phyloP scores from a whole-genome alignment of 2,329 filamentous ascomycete species.

The Stenocarpella maydis region DNA sequence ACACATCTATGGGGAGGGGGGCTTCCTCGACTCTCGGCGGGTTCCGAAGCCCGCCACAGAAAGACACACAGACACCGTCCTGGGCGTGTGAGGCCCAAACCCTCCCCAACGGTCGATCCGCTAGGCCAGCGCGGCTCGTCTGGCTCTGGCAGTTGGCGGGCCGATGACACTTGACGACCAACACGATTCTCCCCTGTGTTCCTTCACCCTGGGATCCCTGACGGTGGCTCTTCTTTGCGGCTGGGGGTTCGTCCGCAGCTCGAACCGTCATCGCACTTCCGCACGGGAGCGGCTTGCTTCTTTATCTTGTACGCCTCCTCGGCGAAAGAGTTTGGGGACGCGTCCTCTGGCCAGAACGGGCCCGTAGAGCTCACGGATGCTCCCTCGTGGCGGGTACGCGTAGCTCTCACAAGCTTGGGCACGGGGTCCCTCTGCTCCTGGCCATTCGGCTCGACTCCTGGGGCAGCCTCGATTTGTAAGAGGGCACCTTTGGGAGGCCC shows the following conservation, averaged over 20 bases:
- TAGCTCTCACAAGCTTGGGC: background rate
- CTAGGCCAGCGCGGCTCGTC: constrained; percentile 15
- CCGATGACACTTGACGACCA: constrained; percentile 26
- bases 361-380: background rate
- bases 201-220: background rate
- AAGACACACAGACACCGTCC: background rate
- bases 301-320: background rate
- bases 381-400: background rate
- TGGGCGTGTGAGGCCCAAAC: background rate
- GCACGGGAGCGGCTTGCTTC: background rate
- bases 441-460: constrained; percentile 32
- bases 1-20: background rate
- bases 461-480: constrained; percentile 14
- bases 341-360: constrained; percentile 3
- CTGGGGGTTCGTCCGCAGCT: background rate
- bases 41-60: constrained; percentile 22
- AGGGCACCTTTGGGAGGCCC: background rate
- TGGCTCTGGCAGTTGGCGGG: constrained; percentile 12
- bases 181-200: constrained; percentile 17
- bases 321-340: background rate
- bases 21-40: constrained; percentile 1
- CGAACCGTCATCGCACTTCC: background rate
- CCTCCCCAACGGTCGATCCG: constrained; percentile 10
- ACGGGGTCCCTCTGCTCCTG: background rate
- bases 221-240: background rate